Evolutionary conservation across 345 rosid species (phyloP), one percentile per base, ranked within the genome.

Genomic region (Euphorbia pulcherrima): DNA sequence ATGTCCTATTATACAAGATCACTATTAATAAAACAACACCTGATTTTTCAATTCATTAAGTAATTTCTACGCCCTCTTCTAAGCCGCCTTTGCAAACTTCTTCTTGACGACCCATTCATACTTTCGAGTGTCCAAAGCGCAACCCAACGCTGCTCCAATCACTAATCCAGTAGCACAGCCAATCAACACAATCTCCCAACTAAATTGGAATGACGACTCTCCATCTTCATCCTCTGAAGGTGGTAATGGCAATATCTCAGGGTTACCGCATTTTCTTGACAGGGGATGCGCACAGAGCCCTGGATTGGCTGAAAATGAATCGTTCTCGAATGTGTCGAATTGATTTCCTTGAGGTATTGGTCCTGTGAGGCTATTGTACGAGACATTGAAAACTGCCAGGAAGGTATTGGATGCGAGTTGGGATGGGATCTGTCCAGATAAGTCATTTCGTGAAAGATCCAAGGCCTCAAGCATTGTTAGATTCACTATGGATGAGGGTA

Each of bases 361-460:
- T 1, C 62, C 62, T 30, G 44, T 59, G 5, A 59, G 62, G n/a
- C 14, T 5, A 33, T 72, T 72, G 20, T 65, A 2, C 0, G 75
- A 72, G 27, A n/a, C n/a, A n/a, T n/a, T n/a, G n/a, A n/a, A n/a
- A n/a, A n/a, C n/a, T n/a, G n/a, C n/a, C n/a, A n/a, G n/a, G n/a
- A n/a, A n/a, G n/a, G n/a, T n/a, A n/a, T 64, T 58, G 5, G 1
- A 13, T 35, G 65, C 27, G 0, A 72, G 66, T 63, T 65, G 75
- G 17, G 0, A 13, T 1, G 75, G 75, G 28, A 72, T 58, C 18
- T 30, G 16, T 58, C 75, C 65, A 0, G n/a, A 13, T 24, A 64
- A 26, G 0, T 30, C 6, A 44, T 71, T 71, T 10, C 0, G 0
- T 12, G 71, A 65, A 18, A 65, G 61, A 23, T 72, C 71, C 6